Conservation (phyloP, 1,284 basidiomycete genomes). For the Austroboletus novae-zelandiae region DNA sequence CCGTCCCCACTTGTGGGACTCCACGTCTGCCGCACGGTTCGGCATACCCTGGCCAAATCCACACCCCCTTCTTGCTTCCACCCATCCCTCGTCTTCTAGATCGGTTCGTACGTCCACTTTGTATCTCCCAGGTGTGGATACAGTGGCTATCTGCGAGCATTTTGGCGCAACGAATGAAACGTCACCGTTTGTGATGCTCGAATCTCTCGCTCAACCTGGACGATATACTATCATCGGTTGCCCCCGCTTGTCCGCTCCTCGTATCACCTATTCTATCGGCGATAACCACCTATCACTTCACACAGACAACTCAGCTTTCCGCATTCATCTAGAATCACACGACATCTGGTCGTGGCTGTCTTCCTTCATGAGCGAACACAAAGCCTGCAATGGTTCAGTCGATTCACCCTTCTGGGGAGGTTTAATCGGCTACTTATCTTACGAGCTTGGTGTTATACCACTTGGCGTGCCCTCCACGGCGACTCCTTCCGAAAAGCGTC, state of each 20-base stretch:
- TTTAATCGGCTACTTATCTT: slow-evolving; percentile 67
- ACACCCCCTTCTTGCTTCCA: slow-evolving; percentile 24
- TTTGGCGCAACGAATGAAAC: slow-evolving; percentile 56
- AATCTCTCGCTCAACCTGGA: slow-evolving; percentile 74
- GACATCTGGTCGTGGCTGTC: slow-evolving; percentile 73
- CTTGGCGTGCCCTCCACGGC: slow-evolving; percentile 41
- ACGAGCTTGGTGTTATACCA: slow-evolving; percentile 67
- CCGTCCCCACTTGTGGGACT: slow-evolving; percentile 40
- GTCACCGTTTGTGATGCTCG: slow-evolving; percentile 68
- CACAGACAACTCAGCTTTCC: slow-evolving; percentile 28
- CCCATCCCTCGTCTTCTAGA: slow-evolving; percentile 17
- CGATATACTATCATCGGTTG: slow-evolving; percentile 69
- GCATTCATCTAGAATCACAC: slow-evolving; percentile 38
- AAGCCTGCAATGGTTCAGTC: slow-evolving; percentile 44
- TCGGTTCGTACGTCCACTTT: slow-evolving; percentile 43
- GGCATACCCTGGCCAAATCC: slow-evolving; percentile 57
- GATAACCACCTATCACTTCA: slow-evolving; percentile 47
- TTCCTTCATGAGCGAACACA: slow-evolving; percentile 57
- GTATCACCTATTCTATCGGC: slow-evolving; percentile 56
- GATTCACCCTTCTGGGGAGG: slow-evolving; percentile 78
- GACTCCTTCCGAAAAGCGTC: slow-evolving; percentile 27
- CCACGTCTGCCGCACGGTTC: slow-evolving; percentile 34
- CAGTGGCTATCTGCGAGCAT: slow-evolving; percentile 54
- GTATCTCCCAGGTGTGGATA: slow-evolving; percentile 39
- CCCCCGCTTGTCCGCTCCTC: slow-evolving; percentile 48